Base-by-base conservation (phyloP, 495 filamentous ascomycete species). In the Echria macrotheca region DNA sequence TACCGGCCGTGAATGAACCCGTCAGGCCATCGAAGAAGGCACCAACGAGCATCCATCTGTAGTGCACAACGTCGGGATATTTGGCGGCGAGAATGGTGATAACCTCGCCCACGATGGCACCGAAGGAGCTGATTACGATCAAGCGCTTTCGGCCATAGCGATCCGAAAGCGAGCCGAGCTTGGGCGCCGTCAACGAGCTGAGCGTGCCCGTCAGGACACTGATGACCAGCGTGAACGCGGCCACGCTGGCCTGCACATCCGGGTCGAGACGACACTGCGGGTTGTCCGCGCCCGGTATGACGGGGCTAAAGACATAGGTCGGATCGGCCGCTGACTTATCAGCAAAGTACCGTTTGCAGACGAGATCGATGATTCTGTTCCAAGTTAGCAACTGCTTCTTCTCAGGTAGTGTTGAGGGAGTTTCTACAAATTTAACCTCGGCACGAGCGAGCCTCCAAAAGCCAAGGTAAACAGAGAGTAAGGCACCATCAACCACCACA, bases 111-210 rank as follows among this genome's bases (percentile, higher is more conserved):
- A 80, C 39, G 0, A 95, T 71, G 32, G 81, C 77, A 7, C 89
- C 89, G 2, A 78, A 60, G 10, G 83, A 82, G 18, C 80, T 76
- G 25, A 87, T 54, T 11, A 82, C 74, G 45, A 97, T 79, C 29
- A 95, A 59, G 14, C 60, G 71, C 36, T 82, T 87, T 38, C 93
- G 79, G 2, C 93, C 93, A 68, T 90, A 87, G 5, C 87, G 82
- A 70, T 98, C 93, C 1, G 91, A 96, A 17, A 96, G 67, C 0
- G 83, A 76, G 2, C 93, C 93, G 4, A 98, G 64, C 48, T 85
- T 87, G 2, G 93, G 93, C 37, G 84, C 84, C 18, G 81, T 81
- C 53, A 96, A 58, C 5, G 90, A 89, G 44, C 76, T 75, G 2
- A 95, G 64, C 3, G 84, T 68, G 2, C 91, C 91, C 3, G 78